Conservation (phyloP, 2,329 filamentous ascomycete species). For the Fusarium verrucosum region DNA sequence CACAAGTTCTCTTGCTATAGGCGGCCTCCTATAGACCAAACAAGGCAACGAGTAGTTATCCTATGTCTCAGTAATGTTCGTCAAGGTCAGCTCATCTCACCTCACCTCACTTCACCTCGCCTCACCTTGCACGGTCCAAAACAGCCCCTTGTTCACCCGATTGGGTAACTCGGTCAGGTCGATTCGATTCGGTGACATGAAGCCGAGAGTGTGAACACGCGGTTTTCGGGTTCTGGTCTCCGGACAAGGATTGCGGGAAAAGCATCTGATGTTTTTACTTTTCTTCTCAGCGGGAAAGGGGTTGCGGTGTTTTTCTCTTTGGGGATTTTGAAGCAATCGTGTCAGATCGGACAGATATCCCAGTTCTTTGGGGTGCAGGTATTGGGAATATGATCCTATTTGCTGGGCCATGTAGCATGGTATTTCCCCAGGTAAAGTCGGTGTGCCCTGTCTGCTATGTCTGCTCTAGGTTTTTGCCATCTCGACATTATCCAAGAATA, state of each 20-base stretch:
- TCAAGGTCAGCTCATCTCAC: slow-evolving; percentile 34
- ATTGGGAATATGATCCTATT: slow-evolving; percentile 24
- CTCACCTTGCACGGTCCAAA: slow-evolving; percentile 11
- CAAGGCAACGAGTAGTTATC: not conserved
- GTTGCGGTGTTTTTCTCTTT: slow-evolving; percentile 6
- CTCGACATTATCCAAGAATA: slow-evolving; percentile 1
- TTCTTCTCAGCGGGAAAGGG: not conserved
- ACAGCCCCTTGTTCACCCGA: not conserved
- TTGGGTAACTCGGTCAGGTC: slow-evolving; percentile 27
- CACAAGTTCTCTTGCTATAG: not conserved
- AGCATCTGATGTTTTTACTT: slow-evolving; percentile 21
- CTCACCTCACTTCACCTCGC: slow-evolving; percentile 28
- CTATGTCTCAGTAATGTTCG: not conserved
- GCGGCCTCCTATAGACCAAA: slow-evolving; percentile 22
- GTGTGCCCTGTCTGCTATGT: slow-evolving; percentile 16
- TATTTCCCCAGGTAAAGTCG: slow-evolving; percentile 27
- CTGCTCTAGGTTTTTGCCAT: not conserved
- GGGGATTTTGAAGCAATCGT: slow-evolving; percentile 4
- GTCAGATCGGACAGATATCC: slow-evolving; percentile 19
- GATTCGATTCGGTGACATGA: slow-evolving; percentile 18
- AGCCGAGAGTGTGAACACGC: slow-evolving; percentile 26
- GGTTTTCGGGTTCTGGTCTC: slow-evolving; percentile 33
- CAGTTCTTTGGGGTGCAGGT: slow-evolving; percentile 18
- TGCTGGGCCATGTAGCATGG: slow-evolving; percentile 17
- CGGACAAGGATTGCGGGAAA: slow-evolving; percentile 1